Percentiles rank a stretch among this genome's conserved stretches.
Evolutionary conservation across 2,329 filamentous ascomycete species (phyloP).

Genomic region (Ascochyta viciae-villosae): DNA sequence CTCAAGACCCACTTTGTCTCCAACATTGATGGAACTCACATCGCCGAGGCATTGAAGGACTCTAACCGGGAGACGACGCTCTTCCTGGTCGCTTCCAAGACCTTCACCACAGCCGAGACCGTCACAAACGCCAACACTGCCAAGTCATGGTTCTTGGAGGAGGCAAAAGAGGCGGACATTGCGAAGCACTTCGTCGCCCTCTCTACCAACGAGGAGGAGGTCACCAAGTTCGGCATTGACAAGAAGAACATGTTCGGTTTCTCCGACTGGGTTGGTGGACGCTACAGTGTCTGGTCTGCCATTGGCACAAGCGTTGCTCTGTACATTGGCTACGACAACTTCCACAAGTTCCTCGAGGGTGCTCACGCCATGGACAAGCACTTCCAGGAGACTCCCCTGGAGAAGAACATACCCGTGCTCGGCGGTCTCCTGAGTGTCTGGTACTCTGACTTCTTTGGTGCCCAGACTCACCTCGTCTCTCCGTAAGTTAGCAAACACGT

Average conservation of each 20-base stretch:
- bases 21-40: conserved; percentile 99
- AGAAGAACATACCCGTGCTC: conserved; percentile 93
- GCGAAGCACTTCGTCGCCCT: conserved; percentile 99
- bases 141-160: conserved; percentile 94
- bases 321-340: conserved; percentile 97
- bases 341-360: conserved; percentile 92
- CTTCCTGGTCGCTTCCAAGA: conserved; percentile 98
- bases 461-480: conserved; percentile 95
- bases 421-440: conserved; percentile 94
- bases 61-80: conserved; percentile 98
- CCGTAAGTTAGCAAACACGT: conserved; percentile 68
- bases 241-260: conserved; percentile 99
- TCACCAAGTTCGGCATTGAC: conserved; percentile 98
- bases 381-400: conserved; percentile 88
- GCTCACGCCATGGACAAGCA: conserved; percentile 99
- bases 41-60: conserved; percentile 86
- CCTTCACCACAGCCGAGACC: conserved; percentile 98
- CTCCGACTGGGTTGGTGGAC: conserved; percentile 96
- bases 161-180: conserved; percentile 78
- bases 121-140: conserved; percentile 96
- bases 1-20: conserved; percentile 97
- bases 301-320: conserved; percentile 94
- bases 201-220: conserved; percentile 93
- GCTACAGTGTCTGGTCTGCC: conserved; percentile 98
- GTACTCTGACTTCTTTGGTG: conserved; percentile 99